Percentiles rank a stretch among this genome's conserved stretches.
Evolutionary conservation across 2,329 filamentous ascomycete species (phyloP).

Genomic region (Fusarium nisikadoi): DNA sequence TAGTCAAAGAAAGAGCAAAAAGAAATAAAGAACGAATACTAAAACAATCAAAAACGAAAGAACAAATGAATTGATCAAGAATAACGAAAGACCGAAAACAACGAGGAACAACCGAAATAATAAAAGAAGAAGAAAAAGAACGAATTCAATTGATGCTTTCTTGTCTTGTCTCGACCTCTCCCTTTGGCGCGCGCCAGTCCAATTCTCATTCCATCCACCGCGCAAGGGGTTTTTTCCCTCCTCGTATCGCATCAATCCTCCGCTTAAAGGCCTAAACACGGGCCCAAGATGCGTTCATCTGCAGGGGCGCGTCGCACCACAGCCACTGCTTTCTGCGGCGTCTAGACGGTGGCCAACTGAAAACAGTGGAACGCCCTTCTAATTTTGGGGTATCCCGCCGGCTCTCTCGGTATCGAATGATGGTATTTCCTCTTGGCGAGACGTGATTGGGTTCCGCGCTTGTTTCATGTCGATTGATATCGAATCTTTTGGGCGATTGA

Average conservation of each 20-base stretch:
- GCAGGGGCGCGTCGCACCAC: slow-evolving; percentile 44
- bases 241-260: slow-evolving; percentile 15
- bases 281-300: background rate
- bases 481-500: background rate
- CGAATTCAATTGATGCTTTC: slow-evolving; percentile 8
- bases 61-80: slow-evolving; percentile 6
- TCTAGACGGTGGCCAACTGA: slow-evolving; percentile 33
- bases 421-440: slow-evolving; percentile 12
- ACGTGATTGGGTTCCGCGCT: slow-evolving; percentile 19
- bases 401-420: slow-evolving; percentile 2
- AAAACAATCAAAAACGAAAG: background rate
- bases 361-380: slow-evolving; percentile 20
- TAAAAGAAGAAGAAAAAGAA: slow-evolving; percentile 16
- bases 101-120: slow-evolving; percentile 7
- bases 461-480: slow-evolving; percentile 10
- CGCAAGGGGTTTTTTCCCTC: background rate
- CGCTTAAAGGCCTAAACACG: background rate
- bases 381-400: slow-evolving; percentile 25
- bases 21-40: slow-evolving; percentile 16
- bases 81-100: slow-evolving; percentile 12
- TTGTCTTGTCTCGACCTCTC: background rate
- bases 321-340: slow-evolving; percentile 27
- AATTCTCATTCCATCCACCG: slow-evolving; percentile 8
- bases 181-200: slow-evolving; percentile 34
- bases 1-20: background rate